These are phyloP conservation scores for Blastobotrys peoriensis DNA, from an alignment of 805 yeast genomes.

Conservation along the genomic window DNA sequence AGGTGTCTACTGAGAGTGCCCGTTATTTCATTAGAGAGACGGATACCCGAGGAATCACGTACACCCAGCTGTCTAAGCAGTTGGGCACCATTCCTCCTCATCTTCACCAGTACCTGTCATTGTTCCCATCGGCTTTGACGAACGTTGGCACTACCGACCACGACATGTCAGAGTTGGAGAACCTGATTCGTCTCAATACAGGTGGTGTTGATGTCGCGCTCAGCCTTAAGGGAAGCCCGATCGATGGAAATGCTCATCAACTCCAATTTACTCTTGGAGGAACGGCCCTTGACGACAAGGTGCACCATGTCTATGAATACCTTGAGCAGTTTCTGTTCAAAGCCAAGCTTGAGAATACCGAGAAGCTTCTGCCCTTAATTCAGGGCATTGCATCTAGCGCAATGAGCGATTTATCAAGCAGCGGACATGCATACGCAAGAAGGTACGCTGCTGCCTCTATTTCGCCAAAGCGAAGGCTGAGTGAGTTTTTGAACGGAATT, in stretches of 20 bases:
- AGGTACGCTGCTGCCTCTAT: constrained; percentile 62
- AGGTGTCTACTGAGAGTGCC: constrained; percentile 2
- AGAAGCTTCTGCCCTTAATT: constrained; percentile 66
- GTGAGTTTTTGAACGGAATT: constrained; percentile 67
- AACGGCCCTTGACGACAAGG: constrained; percentile 60
- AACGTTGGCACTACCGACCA: constrained; percentile 75
- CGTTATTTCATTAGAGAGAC: constrained; percentile 29
- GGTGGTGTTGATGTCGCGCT: constrained; percentile 72
- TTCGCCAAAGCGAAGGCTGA: constrained; percentile 52
- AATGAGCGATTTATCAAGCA: constrained; percentile 70
- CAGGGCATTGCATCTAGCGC: constrained; percentile 72
- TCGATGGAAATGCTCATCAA: constrained; percentile 35
- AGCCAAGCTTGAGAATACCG: constrained; percentile 58
- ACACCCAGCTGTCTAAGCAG: constrained; percentile 61
- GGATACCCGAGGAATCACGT: constrained; percentile 56
- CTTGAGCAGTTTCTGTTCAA: constrained; percentile 62
- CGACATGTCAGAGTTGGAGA: constrained; percentile 75
- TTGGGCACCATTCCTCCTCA: constrained; percentile 54
- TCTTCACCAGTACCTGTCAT: constrained; percentile 62
- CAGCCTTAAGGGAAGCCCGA: constrained; percentile 36
- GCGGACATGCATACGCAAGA: constrained; percentile 82
- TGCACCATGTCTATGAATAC: constrained; percentile 53
- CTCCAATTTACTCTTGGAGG: constrained; percentile 59
- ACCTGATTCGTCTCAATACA: constrained; percentile 71
- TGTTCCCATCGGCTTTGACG: constrained; percentile 74